Percentiles rank a stretch among this genome's conserved stretches.
These are phyloP conservation scores for Ophiostoma himal-ulmi DNA, from an alignment of 2,329 filamentous ascomycete species.

Conservation along the genomic window DNA sequence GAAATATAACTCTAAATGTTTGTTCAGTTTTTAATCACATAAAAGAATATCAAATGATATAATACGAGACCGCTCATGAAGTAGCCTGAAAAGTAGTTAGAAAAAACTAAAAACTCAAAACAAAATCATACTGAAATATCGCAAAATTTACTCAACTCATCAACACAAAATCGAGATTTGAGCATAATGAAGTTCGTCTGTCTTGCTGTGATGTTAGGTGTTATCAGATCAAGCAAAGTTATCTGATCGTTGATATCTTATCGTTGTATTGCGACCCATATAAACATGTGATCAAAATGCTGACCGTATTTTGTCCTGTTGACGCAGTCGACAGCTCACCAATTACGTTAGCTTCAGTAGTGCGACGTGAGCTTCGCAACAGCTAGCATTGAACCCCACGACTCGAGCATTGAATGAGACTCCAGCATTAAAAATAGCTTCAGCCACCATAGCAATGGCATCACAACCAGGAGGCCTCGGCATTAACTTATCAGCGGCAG, in stretches of 20 bases:
- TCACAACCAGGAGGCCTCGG: conserved; percentile 8
- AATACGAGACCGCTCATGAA: too few species aligned
- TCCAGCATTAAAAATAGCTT: background rate
- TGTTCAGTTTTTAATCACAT: too few species aligned
- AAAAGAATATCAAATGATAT: too few species aligned
- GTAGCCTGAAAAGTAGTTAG: too few species aligned
- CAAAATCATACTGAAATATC: too few species aligned
- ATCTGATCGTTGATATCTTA: conserved; percentile 7
- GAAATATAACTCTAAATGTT: too few species aligned
- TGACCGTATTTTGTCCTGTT: background rate
- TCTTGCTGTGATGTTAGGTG: background rate
- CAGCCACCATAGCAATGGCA: conserved; percentile 13
- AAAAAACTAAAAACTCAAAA: too few species aligned
- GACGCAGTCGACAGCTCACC: conserved; percentile 9
- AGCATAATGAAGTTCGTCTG: background rate
- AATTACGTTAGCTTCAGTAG: background rate
- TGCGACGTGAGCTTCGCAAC: background rate
- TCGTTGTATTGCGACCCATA: background rate
- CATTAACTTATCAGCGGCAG: background rate
- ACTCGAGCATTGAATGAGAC: background rate
- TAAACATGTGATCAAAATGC: background rate
- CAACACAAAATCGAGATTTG: too few species aligned
- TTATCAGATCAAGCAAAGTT: conserved; percentile 12
- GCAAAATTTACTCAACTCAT: too few species aligned
- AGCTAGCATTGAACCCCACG: background rate